Evolutionary conservation across 306 rosid species (phyloP).

Genomic region (Malus asiatica): DNA sequence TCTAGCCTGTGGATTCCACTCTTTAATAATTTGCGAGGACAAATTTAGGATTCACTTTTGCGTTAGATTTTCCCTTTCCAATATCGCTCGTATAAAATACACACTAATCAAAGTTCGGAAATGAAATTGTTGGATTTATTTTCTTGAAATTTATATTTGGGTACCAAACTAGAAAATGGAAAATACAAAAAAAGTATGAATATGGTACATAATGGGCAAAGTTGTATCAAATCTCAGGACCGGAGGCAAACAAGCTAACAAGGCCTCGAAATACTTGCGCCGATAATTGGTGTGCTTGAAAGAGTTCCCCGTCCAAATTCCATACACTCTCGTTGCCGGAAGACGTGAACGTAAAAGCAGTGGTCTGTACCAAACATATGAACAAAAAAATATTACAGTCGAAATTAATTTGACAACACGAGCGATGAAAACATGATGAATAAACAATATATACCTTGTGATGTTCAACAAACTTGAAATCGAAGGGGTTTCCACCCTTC

Average conservation of each 20-base stretch:
- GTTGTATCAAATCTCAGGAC: slow-evolving; percentile 64
- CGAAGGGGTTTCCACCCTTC: slow-evolving; percentile 77
- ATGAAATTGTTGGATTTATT: not conserved
- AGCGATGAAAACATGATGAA: not conserved
- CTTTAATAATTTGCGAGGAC: not conserved
- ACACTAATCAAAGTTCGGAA: not conserved
- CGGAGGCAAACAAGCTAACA: slow-evolving; percentile 69
- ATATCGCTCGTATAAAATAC: not conserved
- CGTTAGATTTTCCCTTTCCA: too few relatives aligned
- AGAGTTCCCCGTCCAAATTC: slow-evolving; percentile 83
- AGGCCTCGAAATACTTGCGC: slow-evolving; percentile 91
- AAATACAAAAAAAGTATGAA: not conserved
- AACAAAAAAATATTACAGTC: not conserved
- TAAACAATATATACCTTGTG: slow-evolving; percentile 54
- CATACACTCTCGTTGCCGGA: slow-evolving; percentile 70
- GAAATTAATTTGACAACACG: not conserved
- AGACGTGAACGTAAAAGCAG: slow-evolving; percentile 76
- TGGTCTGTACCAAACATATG: slow-evolving; percentile 41
- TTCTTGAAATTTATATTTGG: not conserved
- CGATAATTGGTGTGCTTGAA: slow-evolving; percentile 82
- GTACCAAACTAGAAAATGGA: not conserved
- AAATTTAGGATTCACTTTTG: too few relatives aligned
- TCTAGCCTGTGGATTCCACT: slow-evolving; percentile 51
- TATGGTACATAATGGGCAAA: not conserved
- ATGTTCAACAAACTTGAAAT: slow-evolving; percentile 82